Evolutionary conservation across 1,284 basidiomycete species (phyloP), one percentile per base, ranked within the genome.

Genomic region (Grifola frondosa): DNA sequence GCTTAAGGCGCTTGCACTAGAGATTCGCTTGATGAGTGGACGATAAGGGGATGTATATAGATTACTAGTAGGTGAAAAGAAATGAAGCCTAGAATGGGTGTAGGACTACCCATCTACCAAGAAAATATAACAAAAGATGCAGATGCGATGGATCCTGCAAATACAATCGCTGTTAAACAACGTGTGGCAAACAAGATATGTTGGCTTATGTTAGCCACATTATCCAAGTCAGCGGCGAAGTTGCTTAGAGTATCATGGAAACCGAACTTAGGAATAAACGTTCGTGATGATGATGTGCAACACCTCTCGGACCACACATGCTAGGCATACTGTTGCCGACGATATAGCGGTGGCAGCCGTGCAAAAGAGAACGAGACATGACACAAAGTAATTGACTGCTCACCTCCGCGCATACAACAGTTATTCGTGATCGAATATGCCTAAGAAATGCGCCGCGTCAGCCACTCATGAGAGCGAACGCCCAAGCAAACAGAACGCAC

Each of bases 381-480:
- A 25, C 4, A 15, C 13, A 11, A 36, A 11, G 21, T 31, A 49
- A 40, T n/a, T n/a, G n/a, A n/a, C n/a, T 30, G 66, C 74, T 34
- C 26, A 87, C 86, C 79, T 89, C 86, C 60, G 81, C 85, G 52
- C 86, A 89, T 10, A 89, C 86, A 20, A 89, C 86, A 25, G 86
- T 89, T 51, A 89, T 81, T 40, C 87, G 74, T 1, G 87, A 85
- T 42, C 86, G 81, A 38, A 88, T 81, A 70, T 85, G 84, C 26
- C 83, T 86, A 42, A 12, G 42, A 29, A 31, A 22, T 20, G 20
- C 17, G 19, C 11, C 15, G 31, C 20, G 36, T 44, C 39, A 45
- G 44, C 40, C 39, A 37, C 32, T 32, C 32, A 37, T 42, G 37
- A 40, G 29, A 38, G 26, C 19, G 36, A 19, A 32, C 39, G 37